phyloP scores from a whole-genome alignment of 768 basidiomycete genomes.

The Amanita jacksonii region DNA sequence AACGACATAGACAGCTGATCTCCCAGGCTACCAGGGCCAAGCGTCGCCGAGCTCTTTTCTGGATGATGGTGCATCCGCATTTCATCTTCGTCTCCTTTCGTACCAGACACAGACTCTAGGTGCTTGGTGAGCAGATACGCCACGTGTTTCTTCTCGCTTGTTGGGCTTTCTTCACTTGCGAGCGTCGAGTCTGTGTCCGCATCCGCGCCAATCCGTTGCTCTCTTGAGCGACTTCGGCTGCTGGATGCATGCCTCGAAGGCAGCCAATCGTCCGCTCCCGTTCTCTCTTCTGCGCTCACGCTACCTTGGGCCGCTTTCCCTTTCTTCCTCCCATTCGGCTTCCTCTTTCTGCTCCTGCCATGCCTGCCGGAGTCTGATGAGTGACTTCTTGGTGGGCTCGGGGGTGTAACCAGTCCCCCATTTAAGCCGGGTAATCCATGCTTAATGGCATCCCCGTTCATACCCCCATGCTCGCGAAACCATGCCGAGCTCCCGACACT shows the following conservation, averaged over 20 bases:
- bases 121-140: conserved; percentile 13
- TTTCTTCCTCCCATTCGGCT: conserved; percentile 10
- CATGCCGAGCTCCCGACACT: background rate
- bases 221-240: conserved; percentile 12
- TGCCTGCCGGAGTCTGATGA: conserved; percentile 49
- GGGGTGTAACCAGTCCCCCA: conserved; percentile 62
- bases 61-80: conserved; percentile 7
- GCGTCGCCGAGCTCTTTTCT: conserved; percentile 16
- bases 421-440: conserved; percentile 19
- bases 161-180: conserved; percentile 15
- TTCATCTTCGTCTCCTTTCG: conserved; percentile 12
- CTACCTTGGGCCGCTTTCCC: conserved; percentile 18
- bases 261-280: background rate
- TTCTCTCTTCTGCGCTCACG: background rate
- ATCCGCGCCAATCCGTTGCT: conserved; percentile 9
- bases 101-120: conserved; percentile 9
- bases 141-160: conserved; percentile 16
- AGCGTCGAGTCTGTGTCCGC: conserved; percentile 17
- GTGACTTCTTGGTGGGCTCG: conserved; percentile 57
- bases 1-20: conserved; percentile 6
- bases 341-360: conserved; percentile 33
- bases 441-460: conserved; percentile 29
- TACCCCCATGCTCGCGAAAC: conserved; percentile 11
- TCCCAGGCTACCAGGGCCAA: conserved; percentile 16
- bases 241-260: background rate